Percentiles rank a stretch among this genome's conserved stretches.
Conservation (phyloP, 2,329 filamentous ascomycete species). For the Aurifilum marmelostoma region DNA sequence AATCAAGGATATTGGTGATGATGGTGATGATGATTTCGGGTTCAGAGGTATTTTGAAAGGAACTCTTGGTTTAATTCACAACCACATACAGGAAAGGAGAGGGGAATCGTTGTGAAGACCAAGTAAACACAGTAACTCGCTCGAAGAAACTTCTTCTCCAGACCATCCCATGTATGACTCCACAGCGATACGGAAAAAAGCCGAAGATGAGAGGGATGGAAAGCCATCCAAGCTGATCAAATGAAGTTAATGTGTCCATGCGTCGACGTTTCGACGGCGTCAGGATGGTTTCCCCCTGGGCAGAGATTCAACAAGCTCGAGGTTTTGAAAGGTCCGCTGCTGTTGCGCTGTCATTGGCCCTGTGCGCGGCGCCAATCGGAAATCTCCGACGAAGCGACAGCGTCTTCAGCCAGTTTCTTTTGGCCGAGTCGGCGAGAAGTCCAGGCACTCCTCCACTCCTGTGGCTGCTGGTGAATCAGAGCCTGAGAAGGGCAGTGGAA, state of each 20-base stretch:
- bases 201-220: constrained; percentile 1
- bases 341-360: background rate
- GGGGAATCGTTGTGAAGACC: background rate
- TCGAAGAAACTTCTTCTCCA: constrained; percentile 2
- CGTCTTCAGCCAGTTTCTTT: background rate
- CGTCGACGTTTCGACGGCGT: background rate
- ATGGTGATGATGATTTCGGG: no score
- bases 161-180: constrained; percentile 18
- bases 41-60: no score
- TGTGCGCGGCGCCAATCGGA: background rate
- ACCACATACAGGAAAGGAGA: no score
- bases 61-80: background rate
- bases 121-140: background rate
- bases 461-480: background rate
- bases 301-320: background rate
- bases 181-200: background rate
- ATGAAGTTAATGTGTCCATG: background rate
- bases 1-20: no score
- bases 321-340: background rate
- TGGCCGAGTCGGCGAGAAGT: background rate
- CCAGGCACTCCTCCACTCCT: background rate
- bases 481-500: background rate
- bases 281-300: constrained; percentile 12
- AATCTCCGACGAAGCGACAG: background rate
- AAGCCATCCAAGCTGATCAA: constrained; percentile 23